Base-by-base conservation (phyloP, 2,329 filamentous ascomycete genomes). In the Xylariales sp. region DNA sequence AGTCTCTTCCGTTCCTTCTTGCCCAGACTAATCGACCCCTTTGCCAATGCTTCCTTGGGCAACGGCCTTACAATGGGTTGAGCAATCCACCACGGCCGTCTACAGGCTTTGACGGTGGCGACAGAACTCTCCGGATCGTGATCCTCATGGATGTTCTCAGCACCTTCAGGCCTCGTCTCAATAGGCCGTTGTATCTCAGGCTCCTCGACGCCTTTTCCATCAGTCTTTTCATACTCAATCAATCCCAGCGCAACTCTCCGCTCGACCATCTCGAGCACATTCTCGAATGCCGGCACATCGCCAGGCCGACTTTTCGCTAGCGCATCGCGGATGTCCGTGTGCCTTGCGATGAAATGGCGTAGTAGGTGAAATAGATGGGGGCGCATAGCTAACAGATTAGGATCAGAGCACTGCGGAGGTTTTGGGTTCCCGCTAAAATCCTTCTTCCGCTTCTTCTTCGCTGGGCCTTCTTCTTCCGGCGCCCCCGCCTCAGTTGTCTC, bases 291-390 rank as follows among this genome's bases (percentile, higher is more conserved):
- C 1, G 74, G 69, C 41, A 97, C 79, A 51, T 95, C 85, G 25
- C 86, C 85, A 10, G 78, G 71, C 15, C 75, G 68, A 12, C 74
- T 78, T 46, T 72, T 73, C 1, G 88, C 90, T 2, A 98, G 74
- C n/a, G 83, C 78, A 58, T 97, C 88, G 22, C 93, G 80, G 22
- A 97, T 81, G 51, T 93, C 76, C 18, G 87, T 90, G 63, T 96
- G 86, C 47, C 74, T 76, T 2, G 82, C 73, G 24, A 98, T 82
- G 18, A 97, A 76, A 22, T 91, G 82, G 12, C 91, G 79, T 16
- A 97, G 76, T 19, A 98, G 76, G 60, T 95, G 86, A 71, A 98
- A 98, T 31, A 96, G 77, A 62, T 98, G 93, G 1, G 88, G 81
- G 62, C 97, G 90, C 74, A 96, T 87, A 24, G 82, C 82, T 9